Evolutionary conservation across 768 basidiomycete genomes (phyloP), one percentile per base, ranked within the genome.

Genomic region (Podaxis sp.): DNA sequence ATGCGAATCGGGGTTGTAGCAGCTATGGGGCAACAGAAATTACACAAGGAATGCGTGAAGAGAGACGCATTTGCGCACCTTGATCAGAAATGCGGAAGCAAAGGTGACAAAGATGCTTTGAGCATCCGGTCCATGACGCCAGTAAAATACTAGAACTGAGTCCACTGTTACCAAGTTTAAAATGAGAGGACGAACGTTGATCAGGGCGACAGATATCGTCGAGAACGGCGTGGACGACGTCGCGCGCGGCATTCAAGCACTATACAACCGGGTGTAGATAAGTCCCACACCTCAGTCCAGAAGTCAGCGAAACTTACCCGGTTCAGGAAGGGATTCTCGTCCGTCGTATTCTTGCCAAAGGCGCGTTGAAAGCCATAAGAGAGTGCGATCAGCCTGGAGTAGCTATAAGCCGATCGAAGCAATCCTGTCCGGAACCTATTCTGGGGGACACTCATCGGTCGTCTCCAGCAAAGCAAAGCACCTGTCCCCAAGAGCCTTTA

Each of bases 51-150:
- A 46, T 46, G 17, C 24, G 26, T 15, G 8, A 17, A 5, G 51
- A n/a, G n/a, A 49, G 33, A 56, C 58, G 30, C 5, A 26, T 30
- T 55, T 38, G 46, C 74, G 54, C 69, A 87, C 89, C 80, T 94
- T 93, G 66, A 95, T 82, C 15, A 95, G 78, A 78, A 94, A 94
- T 2, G 91, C 87, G 8, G 87, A 86, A 10, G 92, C 91, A 65
- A 93, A 93, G 0, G 88, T 90, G 26, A 87, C 81, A 67, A 93
- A 91, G 10, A 93, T 87, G 64, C 86, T 87, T 66, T 93, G 88
- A 0, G 88, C 87, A 70, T 92, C 91, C 2, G 91, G 90, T 0
- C 90, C 91, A 69, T 90, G 88, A 3, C 87, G 82, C 56, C 88
- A 80, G 64, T 82, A 87, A 28, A 87, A 72, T 22, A 62, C 64